A percentile compares a stretch with the other conserved stretches of the same genome.
phyloP scores from a whole-genome alignment of 2,329 filamentous ascomycete genomes.

The Madurella mycetomatis region DNA sequence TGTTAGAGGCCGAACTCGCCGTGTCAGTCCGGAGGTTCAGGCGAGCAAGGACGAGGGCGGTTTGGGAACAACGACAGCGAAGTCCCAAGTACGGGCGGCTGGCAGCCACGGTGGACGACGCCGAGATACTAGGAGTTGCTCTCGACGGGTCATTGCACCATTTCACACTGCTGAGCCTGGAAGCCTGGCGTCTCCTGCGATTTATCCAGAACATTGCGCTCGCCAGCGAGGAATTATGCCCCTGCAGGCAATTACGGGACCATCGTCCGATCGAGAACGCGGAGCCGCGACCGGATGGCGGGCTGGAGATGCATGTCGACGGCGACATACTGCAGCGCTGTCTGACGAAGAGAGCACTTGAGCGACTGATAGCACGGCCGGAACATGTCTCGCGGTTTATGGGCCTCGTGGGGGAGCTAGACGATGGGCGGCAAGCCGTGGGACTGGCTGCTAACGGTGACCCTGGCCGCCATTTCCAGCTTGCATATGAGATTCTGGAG shows the following conservation, averaged over 20 bases:
- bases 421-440: constrained; percentile 40
- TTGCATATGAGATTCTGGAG: constrained; percentile 52
- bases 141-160: constrained; percentile 67
- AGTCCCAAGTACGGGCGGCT: constrained; percentile 40
- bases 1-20: constrained; percentile 55
- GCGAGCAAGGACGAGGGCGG: constrained; percentile 48
- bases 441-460: constrained; percentile 28
- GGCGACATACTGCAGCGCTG: constrained; percentile 60
- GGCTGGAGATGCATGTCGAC: constrained; percentile 58
- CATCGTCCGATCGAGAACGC: constrained; percentile 21
- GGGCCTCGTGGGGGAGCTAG: constrained; percentile 47
- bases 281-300: constrained; percentile 40
- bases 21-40: constrained; percentile 55
- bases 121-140: constrained; percentile 59
- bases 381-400: constrained; percentile 39
- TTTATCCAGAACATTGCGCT: constrained; percentile 68
- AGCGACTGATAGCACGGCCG: constrained; percentile 36
- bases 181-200: constrained; percentile 64
- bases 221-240: constrained; percentile 43
- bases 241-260: constrained; percentile 31
- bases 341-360: constrained; percentile 43
- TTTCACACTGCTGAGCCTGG: constrained; percentile 60
- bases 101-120: constrained; percentile 39
- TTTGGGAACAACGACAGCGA: constrained; percentile 41
- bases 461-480: constrained; percentile 37